Base-by-base conservation (phyloP, 2,329 filamentous ascomycete genomes). In the Didymosphaeria variabile region DNA sequence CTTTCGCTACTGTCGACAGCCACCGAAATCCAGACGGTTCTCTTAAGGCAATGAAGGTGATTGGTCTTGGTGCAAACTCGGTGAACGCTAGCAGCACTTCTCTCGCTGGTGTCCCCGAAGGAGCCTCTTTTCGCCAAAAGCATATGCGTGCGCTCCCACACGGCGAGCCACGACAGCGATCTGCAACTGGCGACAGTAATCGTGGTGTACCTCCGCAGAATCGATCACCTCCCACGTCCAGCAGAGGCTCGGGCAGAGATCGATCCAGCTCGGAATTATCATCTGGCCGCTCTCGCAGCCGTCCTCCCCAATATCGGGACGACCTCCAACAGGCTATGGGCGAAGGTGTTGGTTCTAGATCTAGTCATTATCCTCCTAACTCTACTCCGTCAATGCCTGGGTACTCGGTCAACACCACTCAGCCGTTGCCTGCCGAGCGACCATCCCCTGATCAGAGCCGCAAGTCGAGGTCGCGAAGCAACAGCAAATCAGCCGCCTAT, bases 31-130 rank as follows among this genome's bases (percentile, higher is more conserved):
- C 79, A 19, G 83, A 86, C 12, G 74, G 75, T 29, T 76, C 81
- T 26, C 60, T 83, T 2, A 91, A 89, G 71, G 80, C 85, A 0
- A 84, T 86, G 74, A 90, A 88, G 76, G 85, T 89, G 73, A 82
- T 89, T 12, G 88, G 88, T 3, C 76, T 90, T 15, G 83, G 84
- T 9, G 74, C 79, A n/a, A 66, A 60, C 13, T 74, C 73, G 8
- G 71, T 71, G 3, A 81, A 78, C 66, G 75, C 68, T 34, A 78
- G 74, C 63, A 80, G 67, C 50, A 71, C 76, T 17, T 79, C 77
- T 17, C 60, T 79, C 19, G 69, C 65, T 9, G 53, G 62, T 36
- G 76, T 75, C n/a, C 64, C 70, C 40, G 72, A 77, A n/a, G 64
- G 67, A 51, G 67, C 68, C 9, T 38, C 69, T 1, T 45, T 74